Evolutionary conservation across 306 rosid genomes (phyloP), one percentile per base, ranked within the genome.

Genomic region (Canavalia ensiformis): DNA sequence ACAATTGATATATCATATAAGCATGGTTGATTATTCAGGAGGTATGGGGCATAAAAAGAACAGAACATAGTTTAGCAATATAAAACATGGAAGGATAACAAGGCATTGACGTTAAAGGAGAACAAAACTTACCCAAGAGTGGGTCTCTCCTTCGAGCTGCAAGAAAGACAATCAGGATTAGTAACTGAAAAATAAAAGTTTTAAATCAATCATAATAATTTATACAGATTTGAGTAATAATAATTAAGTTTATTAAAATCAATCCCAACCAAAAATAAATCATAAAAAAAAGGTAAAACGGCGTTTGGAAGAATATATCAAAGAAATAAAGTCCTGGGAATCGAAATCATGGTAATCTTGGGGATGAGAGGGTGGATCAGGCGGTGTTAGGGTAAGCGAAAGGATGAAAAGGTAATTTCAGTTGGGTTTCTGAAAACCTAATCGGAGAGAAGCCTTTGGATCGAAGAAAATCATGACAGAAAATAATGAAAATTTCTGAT

Each of bases 111-210:
- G 3, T 8, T 2, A 39, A 57, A 13, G 9, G 7, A 84, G 63
- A 41, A 49, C 51, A 57, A 25, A 29, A 71, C 97, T 86, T 81
- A 90, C 98, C 98, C 98, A 51, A 94, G 97, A 94, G 98, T 92
- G 98, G 98, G 98, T 89, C 88, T 94, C 98, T 92, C 98, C 98
- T 92, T 94, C 90, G 97, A 94, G 98, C 98, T 94, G 97, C 91
- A 73, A 59, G 57, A 51, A 87, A 76, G 52, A 67, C 51, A 77
- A 50, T 6, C 50, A 65, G 39, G 10, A 74, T 78, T 60, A 83
- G 86, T 13, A 29, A 35, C 9, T 4, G 0, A 39, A 13, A 0
- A 58, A 1, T 31, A 11, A 42, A 54, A 25, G 2, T 4, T 5
- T 7, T 18, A 35, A 12, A 42, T 28, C 9, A 83, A 69, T 9